Percentiles rank a stretch among this genome's conserved stretches.
Conservation (phyloP, 2,329 filamentous ascomycete genomes). For the Biscogniauxia mediterranea region DNA sequence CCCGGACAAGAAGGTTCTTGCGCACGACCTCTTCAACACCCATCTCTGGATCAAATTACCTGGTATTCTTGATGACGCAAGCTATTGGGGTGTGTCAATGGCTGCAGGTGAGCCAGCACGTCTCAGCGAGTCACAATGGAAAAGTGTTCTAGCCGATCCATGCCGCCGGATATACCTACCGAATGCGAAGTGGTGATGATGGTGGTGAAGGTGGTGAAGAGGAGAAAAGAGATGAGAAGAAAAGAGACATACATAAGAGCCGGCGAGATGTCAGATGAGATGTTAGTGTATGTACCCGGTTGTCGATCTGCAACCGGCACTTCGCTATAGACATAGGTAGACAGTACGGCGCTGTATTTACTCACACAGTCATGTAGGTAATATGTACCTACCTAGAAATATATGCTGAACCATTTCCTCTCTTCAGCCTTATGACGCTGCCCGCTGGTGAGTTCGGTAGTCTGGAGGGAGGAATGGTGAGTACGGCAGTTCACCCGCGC, state of each 20-base stretch:
- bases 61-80: not conserved
- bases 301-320: not conserved
- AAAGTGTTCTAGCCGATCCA: constrained; percentile 3
- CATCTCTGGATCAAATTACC: not conserved
- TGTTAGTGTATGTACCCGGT: not conserved
- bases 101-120: constrained; percentile 10
- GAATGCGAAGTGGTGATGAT: constrained; percentile 4
- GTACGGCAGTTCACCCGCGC: not conserved
- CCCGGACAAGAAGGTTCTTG: not conserved
- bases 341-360: not conserved
- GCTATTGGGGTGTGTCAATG: constrained; percentile 10
- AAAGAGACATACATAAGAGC: constrained; percentile 5
- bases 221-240: constrained; percentile 7
- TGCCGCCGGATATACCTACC: constrained; percentile 19
- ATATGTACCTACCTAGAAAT: not conserved
- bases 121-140: constrained; percentile 11
- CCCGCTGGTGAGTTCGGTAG: not conserved
- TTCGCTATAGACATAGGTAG: not conserved
- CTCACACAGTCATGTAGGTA: no score
- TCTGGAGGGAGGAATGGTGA: not conserved
- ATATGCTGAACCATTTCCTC: not conserved
- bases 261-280: constrained; percentile 15
- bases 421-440: not conserved
- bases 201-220: constrained; percentile 1
- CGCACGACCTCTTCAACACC: not conserved